phyloP scores from a whole-genome alignment of 768 basidiomycete genomes.

The Boletus subcaerulescens region DNA sequence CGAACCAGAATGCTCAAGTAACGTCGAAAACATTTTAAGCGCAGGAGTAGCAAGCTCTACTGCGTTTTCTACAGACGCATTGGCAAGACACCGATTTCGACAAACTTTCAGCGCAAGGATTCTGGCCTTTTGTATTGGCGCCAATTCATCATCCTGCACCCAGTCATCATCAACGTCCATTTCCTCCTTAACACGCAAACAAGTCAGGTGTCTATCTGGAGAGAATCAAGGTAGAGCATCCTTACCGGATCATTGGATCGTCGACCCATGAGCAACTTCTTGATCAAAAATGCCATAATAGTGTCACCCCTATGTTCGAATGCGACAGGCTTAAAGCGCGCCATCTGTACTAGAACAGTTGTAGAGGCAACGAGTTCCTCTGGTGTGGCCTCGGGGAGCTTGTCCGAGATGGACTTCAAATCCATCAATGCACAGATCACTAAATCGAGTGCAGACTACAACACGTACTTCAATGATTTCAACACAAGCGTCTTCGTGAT shows the following conservation, averaged over 20 bases:
- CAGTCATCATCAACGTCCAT: conserved; percentile 71
- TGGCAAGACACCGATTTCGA: conserved; percentile 75
- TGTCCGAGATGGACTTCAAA: conserved; percentile 55
- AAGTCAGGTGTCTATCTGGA: neutral
- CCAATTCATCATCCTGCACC: conserved; percentile 64
- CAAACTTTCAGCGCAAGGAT: conserved; percentile 76
- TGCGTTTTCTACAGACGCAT: conserved; percentile 55
- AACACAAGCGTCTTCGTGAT: conserved; percentile 47
- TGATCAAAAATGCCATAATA: conserved; percentile 69
- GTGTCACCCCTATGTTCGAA: conserved; percentile 80
- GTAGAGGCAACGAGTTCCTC: conserved; percentile 63
- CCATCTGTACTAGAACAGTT: conserved; percentile 72
- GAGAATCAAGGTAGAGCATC: conserved; percentile 1
- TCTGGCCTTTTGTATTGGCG: conserved; percentile 62
- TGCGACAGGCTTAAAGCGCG: conserved; percentile 59
- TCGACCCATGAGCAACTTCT: conserved; percentile 64
- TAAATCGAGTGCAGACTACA: neutral
- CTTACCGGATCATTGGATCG: conserved; percentile 45
- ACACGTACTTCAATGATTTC: conserved; percentile 62
- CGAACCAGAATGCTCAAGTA: conserved; percentile 70
- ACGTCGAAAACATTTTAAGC: conserved; percentile 66
- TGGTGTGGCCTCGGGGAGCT: conserved; percentile 44
- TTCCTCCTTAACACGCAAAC: conserved; percentile 41
- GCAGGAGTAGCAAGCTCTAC: conserved; percentile 71
- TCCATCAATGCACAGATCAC: neutral